These are phyloP conservation scores for Fremontodendron californicum DNA, from an alignment of 345 rosid species.

Conservation along the genomic window DNA sequence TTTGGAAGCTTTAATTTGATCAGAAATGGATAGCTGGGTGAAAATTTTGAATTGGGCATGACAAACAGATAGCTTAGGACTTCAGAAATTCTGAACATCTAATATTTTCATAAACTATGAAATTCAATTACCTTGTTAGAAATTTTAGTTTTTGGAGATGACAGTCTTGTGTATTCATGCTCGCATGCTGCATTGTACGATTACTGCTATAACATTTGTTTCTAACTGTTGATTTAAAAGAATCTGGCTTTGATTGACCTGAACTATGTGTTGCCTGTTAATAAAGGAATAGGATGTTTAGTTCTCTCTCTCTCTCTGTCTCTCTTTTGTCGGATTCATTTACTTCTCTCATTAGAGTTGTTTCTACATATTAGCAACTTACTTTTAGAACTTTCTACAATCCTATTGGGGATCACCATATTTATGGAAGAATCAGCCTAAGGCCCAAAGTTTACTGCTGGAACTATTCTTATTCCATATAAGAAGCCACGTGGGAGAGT, in stretches of 20 bases:
- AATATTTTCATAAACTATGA: background rate
- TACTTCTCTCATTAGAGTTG: no score
- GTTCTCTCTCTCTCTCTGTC: background rate
- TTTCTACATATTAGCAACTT: no score
- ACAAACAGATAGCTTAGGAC: background rate
- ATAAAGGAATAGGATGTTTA: background rate
- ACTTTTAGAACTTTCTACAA: background rate
- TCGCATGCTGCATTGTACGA: background rate
- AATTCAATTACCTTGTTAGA: background rate
- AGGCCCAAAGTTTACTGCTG: background rate
- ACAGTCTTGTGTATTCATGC: background rate
- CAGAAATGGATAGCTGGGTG: background rate
- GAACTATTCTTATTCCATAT: background rate
- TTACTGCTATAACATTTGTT: background rate
- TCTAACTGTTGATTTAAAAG: background rate
- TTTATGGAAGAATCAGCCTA: background rate
- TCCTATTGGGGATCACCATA: background rate
- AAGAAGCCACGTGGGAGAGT: slow-evolving; percentile 5
- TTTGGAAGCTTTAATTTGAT: background rate
- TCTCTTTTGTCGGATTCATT: background rate
- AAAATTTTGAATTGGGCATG: background rate
- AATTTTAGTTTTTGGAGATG: background rate
- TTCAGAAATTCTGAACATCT: background rate
- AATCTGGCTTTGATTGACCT: background rate
- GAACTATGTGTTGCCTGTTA: background rate